Evolutionary conservation across 2,329 filamentous ascomycete species (phyloP).

Genomic region (Botryotinia narcissicola): DNA sequence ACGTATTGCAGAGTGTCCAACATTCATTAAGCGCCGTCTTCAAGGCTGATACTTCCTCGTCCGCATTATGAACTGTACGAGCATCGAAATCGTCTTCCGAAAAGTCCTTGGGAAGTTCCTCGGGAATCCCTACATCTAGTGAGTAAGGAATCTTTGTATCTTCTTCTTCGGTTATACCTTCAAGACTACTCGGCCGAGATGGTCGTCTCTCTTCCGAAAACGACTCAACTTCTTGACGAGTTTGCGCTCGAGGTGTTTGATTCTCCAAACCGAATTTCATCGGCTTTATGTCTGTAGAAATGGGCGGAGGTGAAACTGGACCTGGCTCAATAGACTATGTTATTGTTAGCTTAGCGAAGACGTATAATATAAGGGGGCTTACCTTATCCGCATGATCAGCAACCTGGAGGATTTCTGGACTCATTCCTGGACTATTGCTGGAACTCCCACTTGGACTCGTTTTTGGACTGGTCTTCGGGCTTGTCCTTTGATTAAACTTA

Average conservation of each 20-base stretch:
- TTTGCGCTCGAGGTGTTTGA: slow-evolving; percentile 80
- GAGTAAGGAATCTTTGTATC: slow-evolving; percentile 27
- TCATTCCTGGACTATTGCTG: slow-evolving; percentile 5
- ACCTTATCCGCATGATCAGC: slow-evolving; percentile 31
- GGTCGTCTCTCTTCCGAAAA: slow-evolving; percentile 50
- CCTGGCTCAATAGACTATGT: slow-evolving; percentile 33
- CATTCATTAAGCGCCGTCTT: slow-evolving; percentile 78
- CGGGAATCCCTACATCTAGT: slow-evolving; percentile 40
- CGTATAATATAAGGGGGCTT: not conserved
- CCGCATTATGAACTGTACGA: slow-evolving; percentile 45
- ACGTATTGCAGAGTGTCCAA: slow-evolving; percentile 90
- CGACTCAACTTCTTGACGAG: slow-evolving; percentile 68
- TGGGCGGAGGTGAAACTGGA: slow-evolving; percentile 58
- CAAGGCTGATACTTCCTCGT: slow-evolving; percentile 65
- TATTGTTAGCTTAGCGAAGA: not conserved
- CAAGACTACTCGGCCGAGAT: slow-evolving; percentile 64
- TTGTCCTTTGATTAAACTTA: not conserved
- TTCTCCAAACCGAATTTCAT: slow-evolving; percentile 64
- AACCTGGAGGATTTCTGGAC: slow-evolving; percentile 1
- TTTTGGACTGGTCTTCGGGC: slow-evolving; percentile 2
- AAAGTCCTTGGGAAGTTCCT: slow-evolving; percentile 43
- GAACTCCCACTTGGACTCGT: slow-evolving; percentile 7
- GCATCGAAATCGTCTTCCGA: slow-evolving; percentile 48
- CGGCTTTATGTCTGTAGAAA: slow-evolving; percentile 72
- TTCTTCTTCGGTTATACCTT: slow-evolving; percentile 55